phyloP scores from a whole-genome alignment of 768 basidiomycete genomes.

The Kwoniella europaea region DNA sequence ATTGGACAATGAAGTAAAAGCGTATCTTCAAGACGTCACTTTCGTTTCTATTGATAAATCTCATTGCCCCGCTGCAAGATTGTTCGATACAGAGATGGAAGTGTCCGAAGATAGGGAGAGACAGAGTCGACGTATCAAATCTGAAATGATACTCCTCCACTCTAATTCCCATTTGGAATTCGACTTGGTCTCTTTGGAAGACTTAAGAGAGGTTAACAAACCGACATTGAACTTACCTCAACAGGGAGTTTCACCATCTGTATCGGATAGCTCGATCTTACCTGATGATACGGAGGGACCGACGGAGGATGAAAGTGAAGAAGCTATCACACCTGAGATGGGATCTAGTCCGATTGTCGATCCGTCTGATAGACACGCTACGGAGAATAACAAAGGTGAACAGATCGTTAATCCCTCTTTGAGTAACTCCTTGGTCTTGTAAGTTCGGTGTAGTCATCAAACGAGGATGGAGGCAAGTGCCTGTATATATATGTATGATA shows the following conservation, averaged over 20 bases:
- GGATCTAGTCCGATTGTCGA: conserved; percentile 16
- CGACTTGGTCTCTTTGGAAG: conserved; percentile 6
- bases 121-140: conserved; percentile 25
- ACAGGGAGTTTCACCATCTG: conserved; percentile 10
- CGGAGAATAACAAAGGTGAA: conserved; percentile 6
- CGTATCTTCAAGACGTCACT: conserved; percentile 36
- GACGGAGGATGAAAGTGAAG: conserved; percentile 29
- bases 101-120: conserved; percentile 10
- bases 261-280: conserved; percentile 16
- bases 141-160: conserved; percentile 38
- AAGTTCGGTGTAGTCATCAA: neutral
- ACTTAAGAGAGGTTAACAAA: conserved; percentile 5
- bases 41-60: conserved; percentile 26
- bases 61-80: conserved; percentile 15
- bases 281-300: conserved; percentile 25
- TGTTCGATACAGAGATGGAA: neutral
- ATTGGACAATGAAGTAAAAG: conserved; percentile 21
- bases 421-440: conserved; percentile 8
- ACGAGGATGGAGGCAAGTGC: neutral
- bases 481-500: neutral
- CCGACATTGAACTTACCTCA: conserved; percentile 11
- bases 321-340: conserved; percentile 38
- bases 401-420: conserved; percentile 7
- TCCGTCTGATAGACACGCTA: conserved; percentile 4
- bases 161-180: neutral